These are phyloP conservation scores for Venturia pyrina DNA, from an alignment of 2,329 filamentous ascomycete species.

Conservation along the genomic window DNA sequence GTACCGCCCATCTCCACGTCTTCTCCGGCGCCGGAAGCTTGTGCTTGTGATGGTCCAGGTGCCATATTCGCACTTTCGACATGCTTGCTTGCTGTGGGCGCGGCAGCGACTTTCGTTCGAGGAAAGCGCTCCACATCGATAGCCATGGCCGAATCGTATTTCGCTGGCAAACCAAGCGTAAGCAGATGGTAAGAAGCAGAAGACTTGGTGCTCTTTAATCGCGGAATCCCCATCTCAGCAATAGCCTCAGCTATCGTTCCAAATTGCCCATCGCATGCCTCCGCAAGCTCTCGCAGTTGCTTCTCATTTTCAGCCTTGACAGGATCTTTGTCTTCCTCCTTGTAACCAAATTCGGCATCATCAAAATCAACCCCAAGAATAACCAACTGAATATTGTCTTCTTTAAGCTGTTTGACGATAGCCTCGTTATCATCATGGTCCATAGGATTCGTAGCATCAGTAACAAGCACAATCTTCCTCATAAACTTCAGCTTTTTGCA, in stretches of 20 bases:
- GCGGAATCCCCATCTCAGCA: conserved; percentile 65
- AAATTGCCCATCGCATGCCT: conserved; percentile 61
- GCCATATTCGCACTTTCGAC: conserved; percentile 42
- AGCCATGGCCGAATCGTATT: conserved; percentile 58
- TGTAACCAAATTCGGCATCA: conserved; percentile 59
- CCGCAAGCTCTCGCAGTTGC: conserved; percentile 53
- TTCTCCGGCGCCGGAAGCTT: conserved; percentile 42
- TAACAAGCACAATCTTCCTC: conserved; percentile 73
- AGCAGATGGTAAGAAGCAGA: conserved; percentile 68
- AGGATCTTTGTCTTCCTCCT: conserved; percentile 73
- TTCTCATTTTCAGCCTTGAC: conserved; percentile 59
- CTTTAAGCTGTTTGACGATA: conserved; percentile 64
- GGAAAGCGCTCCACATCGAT: conserved; percentile 90
- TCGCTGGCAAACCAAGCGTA: conserved; percentile 66
- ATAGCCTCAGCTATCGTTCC: conserved; percentile 85
- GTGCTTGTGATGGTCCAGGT: conserved; percentile 27
- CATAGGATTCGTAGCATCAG: conserved; percentile 65
- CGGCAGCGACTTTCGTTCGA: conserved; percentile 65
- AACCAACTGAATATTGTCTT: conserved; percentile 65
- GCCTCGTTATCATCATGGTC: conserved; percentile 60
- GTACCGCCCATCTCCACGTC: conserved; percentile 16
- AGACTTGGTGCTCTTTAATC: conserved; percentile 64
- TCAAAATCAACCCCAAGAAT: conserved; percentile 52
- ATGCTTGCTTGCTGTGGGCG: conserved; percentile 69
- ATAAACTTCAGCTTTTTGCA: conserved; percentile 77